Evolutionary conservation across 495 filamentous ascomycete genomes (phyloP).

Genomic region (Daldinia loculata): DNA sequence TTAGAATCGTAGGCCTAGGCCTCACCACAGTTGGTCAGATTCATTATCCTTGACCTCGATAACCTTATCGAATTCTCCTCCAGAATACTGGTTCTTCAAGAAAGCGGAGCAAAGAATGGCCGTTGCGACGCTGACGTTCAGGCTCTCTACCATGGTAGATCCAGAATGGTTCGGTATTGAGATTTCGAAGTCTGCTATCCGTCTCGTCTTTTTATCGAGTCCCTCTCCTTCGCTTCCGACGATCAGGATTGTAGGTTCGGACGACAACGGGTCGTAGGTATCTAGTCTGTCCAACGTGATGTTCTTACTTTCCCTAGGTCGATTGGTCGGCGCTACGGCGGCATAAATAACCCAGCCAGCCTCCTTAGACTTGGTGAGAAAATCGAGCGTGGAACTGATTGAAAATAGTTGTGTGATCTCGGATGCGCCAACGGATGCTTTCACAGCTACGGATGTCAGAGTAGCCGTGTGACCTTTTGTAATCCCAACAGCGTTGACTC

Average conservation of each 20-base stretch:
- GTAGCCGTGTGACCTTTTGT: slow-evolving; percentile 73
- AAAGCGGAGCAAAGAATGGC: slow-evolving; percentile 74
- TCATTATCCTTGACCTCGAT: slow-evolving; percentile 32
- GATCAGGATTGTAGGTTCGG: slow-evolving; percentile 77
- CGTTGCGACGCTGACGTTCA: slow-evolving; percentile 89
- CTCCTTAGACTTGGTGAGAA: slow-evolving; percentile 70
- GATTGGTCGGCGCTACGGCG: slow-evolving; percentile 65
- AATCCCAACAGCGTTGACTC: slow-evolving; percentile 77
- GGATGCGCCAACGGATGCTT: slow-evolving; percentile 85
- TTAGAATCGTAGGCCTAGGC: not conserved
- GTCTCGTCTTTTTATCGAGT: slow-evolving; percentile 60
- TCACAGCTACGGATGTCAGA: slow-evolving; percentile 78
- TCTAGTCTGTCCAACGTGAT: slow-evolving; percentile 45
- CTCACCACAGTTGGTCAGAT: slow-evolving; percentile 40
- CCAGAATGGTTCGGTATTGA: slow-evolving; percentile 54
- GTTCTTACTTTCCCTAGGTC: slow-evolving; percentile 46
- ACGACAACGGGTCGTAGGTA: slow-evolving; percentile 59
- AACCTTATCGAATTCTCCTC: slow-evolving; percentile 34
- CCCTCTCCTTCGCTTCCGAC: slow-evolving; percentile 86
- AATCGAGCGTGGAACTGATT: slow-evolving; percentile 68
- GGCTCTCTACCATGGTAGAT: slow-evolving; percentile 69
- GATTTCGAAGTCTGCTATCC: slow-evolving; percentile 68
- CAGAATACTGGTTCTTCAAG: slow-evolving; percentile 45
- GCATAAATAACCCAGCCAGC: slow-evolving; percentile 88
- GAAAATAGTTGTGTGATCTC: slow-evolving; percentile 78